Conservation (phyloP, 768 basidiomycete species). For the Trametes punicea region DNA sequence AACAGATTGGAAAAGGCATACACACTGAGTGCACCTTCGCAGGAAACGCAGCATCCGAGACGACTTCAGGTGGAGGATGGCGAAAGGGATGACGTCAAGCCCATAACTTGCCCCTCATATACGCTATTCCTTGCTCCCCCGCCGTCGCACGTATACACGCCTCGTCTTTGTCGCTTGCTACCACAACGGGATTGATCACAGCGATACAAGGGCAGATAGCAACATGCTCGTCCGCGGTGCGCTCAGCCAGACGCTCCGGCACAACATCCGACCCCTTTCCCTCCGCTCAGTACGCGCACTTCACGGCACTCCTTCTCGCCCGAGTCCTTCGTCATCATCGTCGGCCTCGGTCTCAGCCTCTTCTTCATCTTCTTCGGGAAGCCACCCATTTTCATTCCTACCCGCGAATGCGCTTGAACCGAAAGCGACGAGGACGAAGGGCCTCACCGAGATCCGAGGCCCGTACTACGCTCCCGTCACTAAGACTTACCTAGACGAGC, state of each 20-base stretch:
- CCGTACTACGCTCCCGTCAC: conserved; percentile 44
- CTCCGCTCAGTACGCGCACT: not conserved
- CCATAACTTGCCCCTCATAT: not conserved
- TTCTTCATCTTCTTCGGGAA: not conserved
- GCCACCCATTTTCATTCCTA: not conserved
- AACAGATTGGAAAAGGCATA: too few relatives aligned
- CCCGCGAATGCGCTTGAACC: conserved; percentile 6
- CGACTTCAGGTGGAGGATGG: conserved; percentile 8
- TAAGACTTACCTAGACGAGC: conserved; percentile 39
- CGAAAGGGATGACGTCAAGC: conserved; percentile 4
- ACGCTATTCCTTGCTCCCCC: not conserved
- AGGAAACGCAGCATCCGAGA: not conserved
- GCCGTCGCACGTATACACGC: not conserved
- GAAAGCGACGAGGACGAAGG: conserved; percentile 35
- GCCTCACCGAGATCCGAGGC: conserved; percentile 44
- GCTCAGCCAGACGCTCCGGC: conserved; percentile 3
- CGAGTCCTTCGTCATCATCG: not conserved
- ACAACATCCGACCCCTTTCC: not conserved
- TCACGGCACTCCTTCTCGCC: not conserved
- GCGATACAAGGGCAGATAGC: not conserved
- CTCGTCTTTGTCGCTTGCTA: not conserved
- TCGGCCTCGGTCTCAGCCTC: not conserved
- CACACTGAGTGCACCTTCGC: not conserved
- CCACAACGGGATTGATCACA: not conserved
- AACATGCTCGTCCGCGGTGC: conserved; percentile 2